Evolutionary conservation across 2,329 filamentous ascomycete species (phyloP).

Genomic region (Colletotrichum brevisporum): DNA sequence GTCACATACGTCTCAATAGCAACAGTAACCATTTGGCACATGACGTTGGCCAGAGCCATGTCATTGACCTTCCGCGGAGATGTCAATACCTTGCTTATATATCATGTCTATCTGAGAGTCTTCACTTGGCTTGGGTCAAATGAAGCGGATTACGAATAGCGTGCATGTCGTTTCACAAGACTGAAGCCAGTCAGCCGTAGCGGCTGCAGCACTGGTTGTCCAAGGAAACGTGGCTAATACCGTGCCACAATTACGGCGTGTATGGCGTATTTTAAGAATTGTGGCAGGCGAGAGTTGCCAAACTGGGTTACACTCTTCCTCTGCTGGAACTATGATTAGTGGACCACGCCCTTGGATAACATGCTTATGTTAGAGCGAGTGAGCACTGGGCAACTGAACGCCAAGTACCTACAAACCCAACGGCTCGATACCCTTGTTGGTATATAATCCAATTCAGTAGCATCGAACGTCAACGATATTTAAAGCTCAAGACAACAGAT

Average conservation of each 20-base stretch:
- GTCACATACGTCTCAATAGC: no score
- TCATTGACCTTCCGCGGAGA: neutral
- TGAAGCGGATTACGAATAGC: no score
- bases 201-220: neutral
- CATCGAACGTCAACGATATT: no score
- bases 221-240: neutral
- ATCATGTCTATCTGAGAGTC: no score
- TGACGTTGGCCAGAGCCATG: neutral
- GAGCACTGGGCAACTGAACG: neutral
- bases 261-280: neutral
- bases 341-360: constrained; percentile 27
- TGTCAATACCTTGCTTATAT: neutral
- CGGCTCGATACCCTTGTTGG: constrained; percentile 5
- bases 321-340: constrained; percentile 20
- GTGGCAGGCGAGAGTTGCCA: constrained; percentile 10
- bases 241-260: neutral
- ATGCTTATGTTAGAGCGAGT: constrained; percentile 9
- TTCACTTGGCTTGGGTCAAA: no score
- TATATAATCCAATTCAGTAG: no score
- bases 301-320: neutral
- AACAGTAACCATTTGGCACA: neutral
- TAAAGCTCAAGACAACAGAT: no score
- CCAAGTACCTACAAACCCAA: constrained; percentile 6
- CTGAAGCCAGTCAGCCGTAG: neutral
- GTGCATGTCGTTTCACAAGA: neutral